phyloP scores from a whole-genome alignment of 805 yeast genomes.

The Ascoidea tarda region DNA sequence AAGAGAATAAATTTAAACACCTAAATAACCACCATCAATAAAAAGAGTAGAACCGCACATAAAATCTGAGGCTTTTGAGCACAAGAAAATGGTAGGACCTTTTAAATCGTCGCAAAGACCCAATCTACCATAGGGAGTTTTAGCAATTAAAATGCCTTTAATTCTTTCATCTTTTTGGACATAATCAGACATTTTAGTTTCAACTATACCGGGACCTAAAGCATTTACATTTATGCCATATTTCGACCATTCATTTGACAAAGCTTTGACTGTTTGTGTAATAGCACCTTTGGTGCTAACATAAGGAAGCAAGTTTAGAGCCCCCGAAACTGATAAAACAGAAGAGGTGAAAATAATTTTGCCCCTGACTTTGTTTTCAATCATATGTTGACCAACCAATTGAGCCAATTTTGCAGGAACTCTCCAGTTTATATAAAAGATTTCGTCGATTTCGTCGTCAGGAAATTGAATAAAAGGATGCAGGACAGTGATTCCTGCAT shows the following conservation, averaged over 20 bases:
- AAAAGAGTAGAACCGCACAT: conserved; percentile 35
- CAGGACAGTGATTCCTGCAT: conserved; percentile 26
- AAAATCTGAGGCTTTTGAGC: conserved; percentile 34
- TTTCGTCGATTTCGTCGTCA: conserved; percentile 22
- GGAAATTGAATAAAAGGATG: conserved; percentile 21
- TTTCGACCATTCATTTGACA: conserved; percentile 19
- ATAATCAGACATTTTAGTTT: conserved; percentile 17
- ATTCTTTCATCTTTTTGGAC: conserved; percentile 11
- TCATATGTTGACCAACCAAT: conserved; percentile 22
- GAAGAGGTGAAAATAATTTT: conserved; percentile 29
- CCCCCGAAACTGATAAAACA: conserved; percentile 26
- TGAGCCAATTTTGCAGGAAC: conserved; percentile 24
- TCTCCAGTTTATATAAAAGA: conserved; percentile 26
- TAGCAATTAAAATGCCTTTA: conserved; percentile 17
- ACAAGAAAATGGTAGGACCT: conserved; percentile 25
- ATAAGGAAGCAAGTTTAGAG: conserved; percentile 23
- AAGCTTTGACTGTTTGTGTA: conserved; percentile 14
- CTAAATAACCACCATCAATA: conserved; percentile 17
- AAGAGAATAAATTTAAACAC: conserved; percentile 20
- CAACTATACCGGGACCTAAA: conserved; percentile 21
- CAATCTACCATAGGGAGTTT: conserved; percentile 34
- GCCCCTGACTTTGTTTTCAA: conserved; percentile 20
- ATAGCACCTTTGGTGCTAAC: conserved; percentile 20
- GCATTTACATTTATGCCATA: conserved; percentile 20
- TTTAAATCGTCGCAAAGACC: conserved; percentile 34